Percentiles rank a stretch among this genome's conserved stretches.
Evolutionary conservation across 129 eudicot species (phyloP).

Genomic region (Glebionis coronaria): DNA sequence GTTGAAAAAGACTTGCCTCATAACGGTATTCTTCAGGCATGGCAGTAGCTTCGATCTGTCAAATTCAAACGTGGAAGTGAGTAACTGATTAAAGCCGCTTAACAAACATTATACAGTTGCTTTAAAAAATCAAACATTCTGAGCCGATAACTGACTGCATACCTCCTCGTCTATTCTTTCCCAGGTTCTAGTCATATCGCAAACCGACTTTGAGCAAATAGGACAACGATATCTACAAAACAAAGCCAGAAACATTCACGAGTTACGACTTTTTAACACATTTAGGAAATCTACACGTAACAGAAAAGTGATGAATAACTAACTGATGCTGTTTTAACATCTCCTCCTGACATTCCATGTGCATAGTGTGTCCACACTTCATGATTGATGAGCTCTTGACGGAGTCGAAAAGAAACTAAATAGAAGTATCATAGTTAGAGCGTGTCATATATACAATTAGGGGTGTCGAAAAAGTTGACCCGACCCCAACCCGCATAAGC

Average conservation of each 20-base stretch:
- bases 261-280: not conserved
- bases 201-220: constrained; percentile 74
- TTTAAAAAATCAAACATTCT: not conserved
- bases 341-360: constrained; percentile 53
- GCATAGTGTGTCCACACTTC: constrained; percentile 92
- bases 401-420: constrained; percentile 90
- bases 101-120: not conserved
- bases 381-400: constrained; percentile 49
- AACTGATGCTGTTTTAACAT: constrained; percentile 73
- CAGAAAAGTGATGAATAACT: constrained; percentile 10
- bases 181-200: constrained; percentile 53
- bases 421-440: constrained; percentile 8
- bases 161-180: constrained; percentile 82
- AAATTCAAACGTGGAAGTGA: constrained; percentile 11
- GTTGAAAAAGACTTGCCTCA: constrained; percentile 43
- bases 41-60: constrained; percentile 67
- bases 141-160: constrained; percentile 7
- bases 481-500: no score
- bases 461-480: no score
- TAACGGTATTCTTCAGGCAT: constrained; percentile 91
- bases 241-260: constrained; percentile 3
- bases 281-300: not conserved
- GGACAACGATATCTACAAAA: constrained; percentile 87
- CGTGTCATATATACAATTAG: no score
- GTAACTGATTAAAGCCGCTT: not conserved